Conservation (phyloP, 2,329 filamentous ascomycete species). For the Sarocladium brachiariae region DNA sequence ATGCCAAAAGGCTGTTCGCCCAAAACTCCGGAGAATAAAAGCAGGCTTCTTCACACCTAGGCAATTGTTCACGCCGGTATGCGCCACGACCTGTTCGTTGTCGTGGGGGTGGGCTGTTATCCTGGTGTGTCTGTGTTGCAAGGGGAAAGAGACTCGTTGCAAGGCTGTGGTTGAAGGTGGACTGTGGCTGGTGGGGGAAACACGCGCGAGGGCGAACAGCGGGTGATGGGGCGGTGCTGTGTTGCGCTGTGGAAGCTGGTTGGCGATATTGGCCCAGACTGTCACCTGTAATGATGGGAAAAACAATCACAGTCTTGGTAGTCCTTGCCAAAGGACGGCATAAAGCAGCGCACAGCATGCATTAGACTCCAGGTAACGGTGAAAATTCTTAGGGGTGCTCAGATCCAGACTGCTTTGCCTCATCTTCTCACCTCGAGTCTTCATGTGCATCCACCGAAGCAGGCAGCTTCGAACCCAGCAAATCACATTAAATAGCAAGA, state of each 20-base stretch:
- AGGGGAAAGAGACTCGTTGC: constrained; percentile 4
- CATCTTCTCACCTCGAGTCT: too few species aligned
- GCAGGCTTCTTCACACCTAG: not conserved
- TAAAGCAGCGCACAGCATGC: too few species aligned
- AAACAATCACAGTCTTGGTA: too few species aligned
- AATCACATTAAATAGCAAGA: too few species aligned
- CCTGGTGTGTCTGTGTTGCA: too few species aligned
- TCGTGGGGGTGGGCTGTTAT: not conserved
- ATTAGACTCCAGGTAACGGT: too few species aligned
- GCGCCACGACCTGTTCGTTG: not conserved
- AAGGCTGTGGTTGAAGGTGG: not conserved
- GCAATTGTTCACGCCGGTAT: not conserved
- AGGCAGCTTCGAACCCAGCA: too few species aligned
- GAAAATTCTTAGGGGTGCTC: too few species aligned
- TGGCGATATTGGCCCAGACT: not conserved
- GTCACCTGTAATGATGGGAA: not conserved
- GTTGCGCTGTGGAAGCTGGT: not conserved
- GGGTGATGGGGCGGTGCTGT: constrained; percentile 2
- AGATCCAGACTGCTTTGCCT: too few species aligned
- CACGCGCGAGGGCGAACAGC: not conserved
- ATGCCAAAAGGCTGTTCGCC: too few species aligned
- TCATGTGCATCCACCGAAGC: too few species aligned
- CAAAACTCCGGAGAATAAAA: not conserved
- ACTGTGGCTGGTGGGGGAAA: constrained; percentile 3
- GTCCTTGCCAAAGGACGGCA: too few species aligned